phyloP scores from a whole-genome alignment of 2,329 filamentous ascomycete species.

The Verticillium klebahnii region DNA sequence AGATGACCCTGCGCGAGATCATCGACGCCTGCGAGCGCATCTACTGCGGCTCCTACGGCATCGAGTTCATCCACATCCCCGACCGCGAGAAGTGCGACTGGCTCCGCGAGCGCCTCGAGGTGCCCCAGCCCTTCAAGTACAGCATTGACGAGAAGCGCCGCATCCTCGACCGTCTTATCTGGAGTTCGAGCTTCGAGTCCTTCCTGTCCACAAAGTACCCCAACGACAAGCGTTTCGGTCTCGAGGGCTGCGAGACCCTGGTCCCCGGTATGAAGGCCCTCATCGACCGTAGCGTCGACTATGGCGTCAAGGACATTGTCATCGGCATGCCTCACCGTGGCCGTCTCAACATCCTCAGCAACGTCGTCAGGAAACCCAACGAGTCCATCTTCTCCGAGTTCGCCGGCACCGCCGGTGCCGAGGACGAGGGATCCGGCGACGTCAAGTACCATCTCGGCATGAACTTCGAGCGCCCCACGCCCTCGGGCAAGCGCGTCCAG shows the following conservation, averaged over 20 bases:
- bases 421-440: slow-evolving; percentile 95
- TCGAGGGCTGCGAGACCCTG: slow-evolving; percentile 94
- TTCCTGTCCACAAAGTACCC: slow-evolving; percentile 98
- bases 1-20: slow-evolving; percentile 96
- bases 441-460: slow-evolving; percentile 99
- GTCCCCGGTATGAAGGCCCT: slow-evolving; percentile 99
- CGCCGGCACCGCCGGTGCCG: slow-evolving; percentile 77
- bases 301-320: slow-evolving; percentile 97
- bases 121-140: slow-evolving; percentile 94
- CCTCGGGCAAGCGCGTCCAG: slow-evolving; percentile 98
- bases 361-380: slow-evolving; percentile 98
- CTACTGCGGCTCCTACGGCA: slow-evolving; percentile 95
- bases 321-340: slow-evolving; percentile 99
- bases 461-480: slow-evolving; percentile 99
- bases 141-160: slow-evolving; percentile 97
- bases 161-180: slow-evolving; percentile 95
- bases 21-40: slow-evolving; percentile 88
- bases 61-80: slow-evolving; percentile 98
- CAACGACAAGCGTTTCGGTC: slow-evolving; percentile 98
- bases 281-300: slow-evolving; percentile 97
- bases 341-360: slow-evolving; percentile 94
- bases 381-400: slow-evolving; percentile 99
- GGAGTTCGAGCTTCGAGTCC: slow-evolving; percentile 94
- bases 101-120: slow-evolving; percentile 91
- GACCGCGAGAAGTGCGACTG: slow-evolving; percentile 98